phyloP scores from a whole-genome alignment of 2,329 filamentous ascomycete species.

The Phaeosphaeria sp. region DNA sequence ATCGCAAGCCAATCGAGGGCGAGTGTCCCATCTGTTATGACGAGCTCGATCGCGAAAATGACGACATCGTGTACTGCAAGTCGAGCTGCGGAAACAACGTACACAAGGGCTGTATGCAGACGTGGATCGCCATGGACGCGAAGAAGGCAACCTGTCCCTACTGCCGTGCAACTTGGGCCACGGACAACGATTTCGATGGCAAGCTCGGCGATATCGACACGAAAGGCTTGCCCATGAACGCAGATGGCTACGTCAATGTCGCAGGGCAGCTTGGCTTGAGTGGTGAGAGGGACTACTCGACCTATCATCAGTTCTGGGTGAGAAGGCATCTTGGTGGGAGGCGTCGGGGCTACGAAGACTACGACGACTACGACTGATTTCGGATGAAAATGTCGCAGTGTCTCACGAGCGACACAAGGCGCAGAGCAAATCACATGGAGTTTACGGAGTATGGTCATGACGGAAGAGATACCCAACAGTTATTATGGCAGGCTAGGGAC shows the following conservation, averaged over 20 bases:
- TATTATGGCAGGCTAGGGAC: background rate
- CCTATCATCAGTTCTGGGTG: conserved; percentile 37
- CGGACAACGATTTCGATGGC: conserved; percentile 50
- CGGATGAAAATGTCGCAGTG: background rate
- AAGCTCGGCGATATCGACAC: conserved; percentile 53
- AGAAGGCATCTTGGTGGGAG: conserved; percentile 16
- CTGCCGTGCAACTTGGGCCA: conserved; percentile 64
- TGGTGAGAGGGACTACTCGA: conserved; percentile 48
- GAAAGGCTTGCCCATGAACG: conserved; percentile 49
- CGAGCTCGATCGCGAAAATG: conserved; percentile 44
- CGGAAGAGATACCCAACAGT: background rate
- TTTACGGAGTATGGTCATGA: background rate
- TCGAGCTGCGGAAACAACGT: conserved; percentile 69
- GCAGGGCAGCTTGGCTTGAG: conserved; percentile 67
- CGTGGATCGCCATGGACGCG: conserved; percentile 53
- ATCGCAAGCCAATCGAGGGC: conserved; percentile 65
- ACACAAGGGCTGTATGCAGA: conserved; percentile 64
- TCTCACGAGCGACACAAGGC: background rate
- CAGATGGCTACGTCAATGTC: conserved; percentile 69
- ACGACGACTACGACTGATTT: background rate
- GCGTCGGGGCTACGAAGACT: conserved; percentile 3
- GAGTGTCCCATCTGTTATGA: conserved; percentile 67
- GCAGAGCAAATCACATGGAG: background rate
- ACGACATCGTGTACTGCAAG: conserved; percentile 60
- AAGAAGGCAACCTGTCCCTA: conserved; percentile 64